phyloP scores from a whole-genome alignment of 2,329 filamentous ascomycete genomes.

The Davidsoniella eucalypti region DNA sequence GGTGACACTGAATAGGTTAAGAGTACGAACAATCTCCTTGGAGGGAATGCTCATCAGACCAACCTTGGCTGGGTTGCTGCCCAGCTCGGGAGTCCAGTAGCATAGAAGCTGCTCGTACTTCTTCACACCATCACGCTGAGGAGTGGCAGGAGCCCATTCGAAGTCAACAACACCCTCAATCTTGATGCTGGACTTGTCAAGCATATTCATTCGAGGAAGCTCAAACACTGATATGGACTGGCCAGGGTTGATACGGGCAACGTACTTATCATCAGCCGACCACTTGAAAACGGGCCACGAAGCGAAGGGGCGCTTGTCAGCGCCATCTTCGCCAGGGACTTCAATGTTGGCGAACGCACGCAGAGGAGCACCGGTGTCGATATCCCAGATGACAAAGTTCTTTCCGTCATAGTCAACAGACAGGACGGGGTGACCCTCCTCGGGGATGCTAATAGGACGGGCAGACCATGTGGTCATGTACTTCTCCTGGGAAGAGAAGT shows the following conservation, averaged over 20 bases:
- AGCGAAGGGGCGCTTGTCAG: slow-evolving; percentile 65
- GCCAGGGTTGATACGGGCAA: slow-evolving; percentile 76
- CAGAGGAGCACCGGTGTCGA: slow-evolving; percentile 73
- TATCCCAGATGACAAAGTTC: slow-evolving; percentile 98
- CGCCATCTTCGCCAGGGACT: slow-evolving; percentile 38
- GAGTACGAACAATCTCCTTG: slow-evolving; percentile 82
- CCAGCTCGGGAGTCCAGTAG: slow-evolving; percentile 98
- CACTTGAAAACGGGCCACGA: slow-evolving; percentile 96
- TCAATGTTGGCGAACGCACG: slow-evolving; percentile 91
- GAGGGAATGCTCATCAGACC: slow-evolving; percentile 90
- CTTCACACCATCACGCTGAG: slow-evolving; percentile 72
- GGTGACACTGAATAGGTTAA: slow-evolving; percentile 95
- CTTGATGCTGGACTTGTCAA: slow-evolving; percentile 87
- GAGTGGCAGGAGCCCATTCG: slow-evolving; percentile 82
- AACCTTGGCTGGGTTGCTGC: slow-evolving; percentile 94
- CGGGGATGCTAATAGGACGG: slow-evolving; percentile 79
- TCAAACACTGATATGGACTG: slow-evolving; percentile 87
- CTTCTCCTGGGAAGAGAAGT: slow-evolving; percentile 85
- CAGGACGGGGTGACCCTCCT: slow-evolving; percentile 68
- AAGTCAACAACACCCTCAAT: slow-evolving; percentile 95
- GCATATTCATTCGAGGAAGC: slow-evolving; percentile 70
- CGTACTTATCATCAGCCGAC: slow-evolving; percentile 94
- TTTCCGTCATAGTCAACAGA: slow-evolving; percentile 91
- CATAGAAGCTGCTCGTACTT: slow-evolving; percentile 89
- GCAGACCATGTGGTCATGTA: slow-evolving; percentile 97